Evolutionary conservation across 2,329 filamentous ascomycete species (phyloP).

Genomic region (Aspergillus novoparasiticus): DNA sequence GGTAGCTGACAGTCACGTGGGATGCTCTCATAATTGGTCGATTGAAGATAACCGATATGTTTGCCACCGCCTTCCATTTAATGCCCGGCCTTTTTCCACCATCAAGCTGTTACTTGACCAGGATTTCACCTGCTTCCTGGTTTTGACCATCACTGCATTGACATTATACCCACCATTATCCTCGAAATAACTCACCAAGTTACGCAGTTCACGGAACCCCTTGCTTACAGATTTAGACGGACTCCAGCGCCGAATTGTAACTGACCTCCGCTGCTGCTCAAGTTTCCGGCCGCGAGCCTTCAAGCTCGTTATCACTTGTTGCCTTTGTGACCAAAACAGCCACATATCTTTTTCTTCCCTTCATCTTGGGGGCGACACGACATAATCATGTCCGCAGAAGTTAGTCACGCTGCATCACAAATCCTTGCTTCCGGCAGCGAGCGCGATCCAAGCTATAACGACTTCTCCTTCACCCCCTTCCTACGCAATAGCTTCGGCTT

Average conservation of each 20-base stretch:
- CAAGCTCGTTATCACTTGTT: background rate
- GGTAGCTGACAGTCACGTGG: background rate
- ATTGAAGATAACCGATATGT: background rate
- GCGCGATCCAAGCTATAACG: conserved; percentile 54
- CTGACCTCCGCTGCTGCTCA: background rate
- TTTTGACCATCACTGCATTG: background rate
- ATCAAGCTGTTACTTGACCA: background rate
- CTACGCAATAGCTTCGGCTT: conserved; percentile 81
- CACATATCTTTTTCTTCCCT: background rate
- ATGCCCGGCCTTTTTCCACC: background rate
- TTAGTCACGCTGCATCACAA: conserved; percentile 34
- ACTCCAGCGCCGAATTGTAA: background rate
- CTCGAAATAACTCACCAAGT: background rate
- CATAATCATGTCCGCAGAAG: conserved; percentile 37
- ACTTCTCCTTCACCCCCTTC: conserved; percentile 84
- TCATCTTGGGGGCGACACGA: background rate
- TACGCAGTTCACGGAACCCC: background rate
- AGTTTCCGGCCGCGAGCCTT: background rate
- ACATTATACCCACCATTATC: background rate
- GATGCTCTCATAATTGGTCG: background rate
- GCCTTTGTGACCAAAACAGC: background rate
- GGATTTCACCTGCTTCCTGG: background rate
- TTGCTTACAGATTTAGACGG: background rate
- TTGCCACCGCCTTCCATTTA: conserved; percentile 10
- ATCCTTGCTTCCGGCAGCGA: conserved; percentile 39